Percentiles rank a stretch among this genome's conserved stretches.
These are phyloP conservation scores for Solanum hybrid DNA, from an alignment of 305 asterid species.

Conservation along the genomic window DNA sequence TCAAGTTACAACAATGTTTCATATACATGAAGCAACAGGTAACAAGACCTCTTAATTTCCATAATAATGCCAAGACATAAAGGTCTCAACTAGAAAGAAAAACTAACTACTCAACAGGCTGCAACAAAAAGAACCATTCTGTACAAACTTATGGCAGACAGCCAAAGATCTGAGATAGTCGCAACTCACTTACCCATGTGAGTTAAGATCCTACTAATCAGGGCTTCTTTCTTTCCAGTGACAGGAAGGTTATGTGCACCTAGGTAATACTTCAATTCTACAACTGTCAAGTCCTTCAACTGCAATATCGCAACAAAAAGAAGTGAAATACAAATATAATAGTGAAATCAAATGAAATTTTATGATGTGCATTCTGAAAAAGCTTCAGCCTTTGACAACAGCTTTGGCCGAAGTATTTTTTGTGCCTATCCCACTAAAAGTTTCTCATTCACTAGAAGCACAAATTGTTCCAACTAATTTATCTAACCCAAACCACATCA, in stretches of 20 bases:
- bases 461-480: not conserved
- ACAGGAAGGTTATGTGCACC: constrained; percentile 44
- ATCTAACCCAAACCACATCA: not conserved
- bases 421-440: not conserved
- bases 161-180: not conserved
- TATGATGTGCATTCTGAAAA: not conserved
- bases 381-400: not conserved
- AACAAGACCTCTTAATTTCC: not conserved
- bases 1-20: not conserved
- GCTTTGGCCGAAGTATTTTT: not conserved
- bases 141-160: not conserved
- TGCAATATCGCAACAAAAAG: constrained; percentile 23
- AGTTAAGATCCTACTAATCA: constrained; percentile 69
- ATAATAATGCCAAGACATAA: not conserved
- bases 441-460: not conserved
- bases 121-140: not conserved
- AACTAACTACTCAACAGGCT: not conserved
- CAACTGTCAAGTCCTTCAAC: constrained; percentile 81
- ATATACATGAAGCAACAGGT: not conserved
- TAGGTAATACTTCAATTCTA: constrained; percentile 66
- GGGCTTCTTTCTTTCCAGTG: constrained; percentile 67
- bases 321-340: not conserved
- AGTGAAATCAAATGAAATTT: not conserved
- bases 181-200: constrained; percentile 65
- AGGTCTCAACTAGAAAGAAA: not conserved